A percentile compares a stretch with the other conserved stretches of the same genome.
Conservation (phyloP, 1,139 yeast species). For the Lizanozyma gosingica region DNA sequence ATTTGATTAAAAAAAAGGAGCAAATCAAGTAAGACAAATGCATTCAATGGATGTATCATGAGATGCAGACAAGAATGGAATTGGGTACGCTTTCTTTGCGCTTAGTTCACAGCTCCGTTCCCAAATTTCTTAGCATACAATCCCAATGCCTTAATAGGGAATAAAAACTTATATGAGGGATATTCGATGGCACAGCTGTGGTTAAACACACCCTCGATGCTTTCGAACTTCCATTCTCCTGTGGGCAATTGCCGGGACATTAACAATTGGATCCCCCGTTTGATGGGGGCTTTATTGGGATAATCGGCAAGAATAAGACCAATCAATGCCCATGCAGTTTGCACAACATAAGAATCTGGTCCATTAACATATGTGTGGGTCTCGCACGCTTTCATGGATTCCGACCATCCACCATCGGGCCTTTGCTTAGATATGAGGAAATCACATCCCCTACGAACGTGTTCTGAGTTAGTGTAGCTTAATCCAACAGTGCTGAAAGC, state of each 20-base stretch:
- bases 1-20: no score
- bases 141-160: slow-evolving; percentile 91
- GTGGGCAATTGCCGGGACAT: slow-evolving; percentile 58
- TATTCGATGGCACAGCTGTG: slow-evolving; percentile 90
- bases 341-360: slow-evolving; percentile 62
- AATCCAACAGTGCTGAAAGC: slow-evolving; percentile 70
- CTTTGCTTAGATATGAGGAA: slow-evolving; percentile 70
- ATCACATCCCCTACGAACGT: slow-evolving; percentile 73
- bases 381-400: slow-evolving; percentile 74
- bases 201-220: slow-evolving; percentile 92
- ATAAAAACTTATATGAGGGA: slow-evolving; percentile 84
- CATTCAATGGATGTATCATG: no score
- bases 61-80: no score
- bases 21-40: no score
- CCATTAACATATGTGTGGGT: slow-evolving; percentile 63
- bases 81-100: no score
- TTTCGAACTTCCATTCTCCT: slow-evolving; percentile 86
- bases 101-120: neutral
- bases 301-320: slow-evolving; percentile 75
- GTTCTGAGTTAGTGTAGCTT: slow-evolving; percentile 49
- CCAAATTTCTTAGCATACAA: slow-evolving; percentile 43
- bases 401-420: slow-evolving; percentile 97
- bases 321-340: slow-evolving; percentile 88
- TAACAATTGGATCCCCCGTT: slow-evolving; percentile 53
- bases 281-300: slow-evolving; percentile 59